Evolutionary conservation across 495 filamentous ascomycete genomes (phyloP), one percentile per base, ranked within the genome.

Genomic region (Cryomyces minteri): DNA sequence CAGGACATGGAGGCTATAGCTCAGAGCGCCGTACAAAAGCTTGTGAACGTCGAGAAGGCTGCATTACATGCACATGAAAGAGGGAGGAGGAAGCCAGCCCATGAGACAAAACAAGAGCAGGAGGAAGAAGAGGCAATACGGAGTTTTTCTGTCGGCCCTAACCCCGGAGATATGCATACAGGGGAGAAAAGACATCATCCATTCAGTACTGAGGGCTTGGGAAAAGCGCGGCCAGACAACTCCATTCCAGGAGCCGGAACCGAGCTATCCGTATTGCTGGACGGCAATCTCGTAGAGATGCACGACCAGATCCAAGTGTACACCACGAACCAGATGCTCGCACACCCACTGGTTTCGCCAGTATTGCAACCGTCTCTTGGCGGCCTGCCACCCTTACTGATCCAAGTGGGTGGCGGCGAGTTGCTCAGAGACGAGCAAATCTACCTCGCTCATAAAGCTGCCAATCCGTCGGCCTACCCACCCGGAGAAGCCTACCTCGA

Each of bases 251-350:
- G 50, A 54, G 10, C 18, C 18, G 18, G 18, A 25, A 1, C 18
- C 18, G 18, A 25, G 18, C 62, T 82, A 10, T 73, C 80, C 5
- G 71, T 86, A 6, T 61, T 72, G 44, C 69, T 88, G 28, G 82
- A 87, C 41, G 83, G 80, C 14, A 69, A 77, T 39, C 53, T 70
- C 0, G 60, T 93, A 11, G 65, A 77, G 32, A 68, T 95, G 47
- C 88, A 82, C 53, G 88, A 95, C 43, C 88, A 96, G 56, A 90
- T 96, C 33, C 88, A 95, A 62, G 77, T 95, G 69, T 96, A 95
- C 59, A 76, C 88, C 5, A 80, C 85, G 0, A 96, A 96, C 58
- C 77, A 88, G 40, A 63, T 95, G 5, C 62, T 95, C 7, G 71
- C 75, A 0, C 88, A 96, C 56, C 88, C 88, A 0, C 65, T 96